Base-by-base conservation (phyloP, 768 basidiomycete genomes). In the Lepiota brunneoincarnata region DNA sequence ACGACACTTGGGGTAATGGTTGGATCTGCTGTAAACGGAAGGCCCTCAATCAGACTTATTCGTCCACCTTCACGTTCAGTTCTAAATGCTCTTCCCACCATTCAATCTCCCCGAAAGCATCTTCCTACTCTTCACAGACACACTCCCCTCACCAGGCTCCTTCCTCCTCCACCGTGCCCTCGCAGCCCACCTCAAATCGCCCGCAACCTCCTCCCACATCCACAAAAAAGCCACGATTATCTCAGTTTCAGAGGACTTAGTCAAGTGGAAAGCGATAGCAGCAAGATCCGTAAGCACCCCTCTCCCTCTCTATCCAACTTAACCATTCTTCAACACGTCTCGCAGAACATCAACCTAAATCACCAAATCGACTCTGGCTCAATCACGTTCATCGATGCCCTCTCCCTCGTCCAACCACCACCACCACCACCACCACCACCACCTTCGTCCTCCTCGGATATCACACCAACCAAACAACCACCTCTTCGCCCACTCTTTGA, bases 91-190 rank as follows among this genome's bases (percentile, higher is more conserved):
- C 11, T 26, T 84, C 59, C 75, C 81, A 26, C 81, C 83, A 1
- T 74, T 76, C 54, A 71, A 80, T 17, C 72, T 87, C 12, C 72
- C 79, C 12, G 72, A 80, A 31, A 73, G 73, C 24, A 75, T 83
- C 7, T 61, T 84, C 14, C 60, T 88, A 10, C 69, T 91, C 0
- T 73, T 92, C 5, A 87, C 88, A 5, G 90, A 92, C 60, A 78
- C 88, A 46, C 72, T 91, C 0, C 70, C 76, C 0, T 80, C 90
- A 0, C 84, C 90, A 1, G 86, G 83, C 10, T 87, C 90, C 55
- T 92, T 91, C 59, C 60, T 91, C 9, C 72, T 92, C 1, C 83
- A 89, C 56, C 74, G 74, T 10, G 68, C 73, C 40, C 58, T 91
- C 3, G 64, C 72, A 18, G 59, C 73, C 2, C 79, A 84, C 53